Conservation (phyloP, 2,329 filamentous ascomycete species). For the Dryadomyces quercivorus region DNA sequence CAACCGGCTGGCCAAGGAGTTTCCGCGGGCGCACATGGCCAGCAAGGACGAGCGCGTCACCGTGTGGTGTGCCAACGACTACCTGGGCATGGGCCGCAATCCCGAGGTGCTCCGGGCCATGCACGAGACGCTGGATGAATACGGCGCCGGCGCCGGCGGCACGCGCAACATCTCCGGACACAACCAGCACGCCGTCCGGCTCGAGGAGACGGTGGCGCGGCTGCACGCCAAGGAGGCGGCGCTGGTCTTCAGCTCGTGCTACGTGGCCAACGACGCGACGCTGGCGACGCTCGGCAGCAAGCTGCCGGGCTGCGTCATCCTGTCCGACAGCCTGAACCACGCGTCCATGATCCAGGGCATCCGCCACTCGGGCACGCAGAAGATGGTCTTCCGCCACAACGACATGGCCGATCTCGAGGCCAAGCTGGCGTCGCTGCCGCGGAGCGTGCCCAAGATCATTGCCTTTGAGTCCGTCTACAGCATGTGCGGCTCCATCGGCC, state of each 20-base stretch:
- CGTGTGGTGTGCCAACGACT: constrained; percentile 99
- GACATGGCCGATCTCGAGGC: constrained; percentile 85
- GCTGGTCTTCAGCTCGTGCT: constrained; percentile 94
- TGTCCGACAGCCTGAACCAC: constrained; percentile 96
- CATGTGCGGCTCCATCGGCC: constrained; percentile 96
- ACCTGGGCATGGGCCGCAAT: constrained; percentile 95
- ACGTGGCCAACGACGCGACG: constrained; percentile 95
- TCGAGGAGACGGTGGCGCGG: constrained; percentile 74
- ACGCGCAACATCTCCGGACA: constrained; percentile 97
- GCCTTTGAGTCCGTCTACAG: constrained; percentile 98
- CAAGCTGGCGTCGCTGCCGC: constrained; percentile 78
- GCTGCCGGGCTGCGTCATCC: constrained; percentile 87
- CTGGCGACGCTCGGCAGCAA: constrained; percentile 95
- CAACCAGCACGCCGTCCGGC: constrained; percentile 80
- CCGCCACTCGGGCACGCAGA: constrained; percentile 90
- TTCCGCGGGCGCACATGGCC: constrained; percentile 86
- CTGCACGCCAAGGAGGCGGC: constrained; percentile 87
- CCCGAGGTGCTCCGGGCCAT: constrained; percentile 75
- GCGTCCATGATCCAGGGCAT: constrained; percentile 99
- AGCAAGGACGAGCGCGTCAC: constrained; percentile 75
- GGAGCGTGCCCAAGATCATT: constrained; percentile 88
- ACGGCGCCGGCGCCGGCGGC: constrained; percentile 88
- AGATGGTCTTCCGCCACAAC: constrained; percentile 98
- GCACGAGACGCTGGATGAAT: constrained; percentile 90
- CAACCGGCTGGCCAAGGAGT: constrained; percentile 93